A percentile compares a stretch with the other conserved stretches of the same genome.
Evolutionary conservation across 345 rosid species (phyloP).

Genomic region (Linum usitatissimum): DNA sequence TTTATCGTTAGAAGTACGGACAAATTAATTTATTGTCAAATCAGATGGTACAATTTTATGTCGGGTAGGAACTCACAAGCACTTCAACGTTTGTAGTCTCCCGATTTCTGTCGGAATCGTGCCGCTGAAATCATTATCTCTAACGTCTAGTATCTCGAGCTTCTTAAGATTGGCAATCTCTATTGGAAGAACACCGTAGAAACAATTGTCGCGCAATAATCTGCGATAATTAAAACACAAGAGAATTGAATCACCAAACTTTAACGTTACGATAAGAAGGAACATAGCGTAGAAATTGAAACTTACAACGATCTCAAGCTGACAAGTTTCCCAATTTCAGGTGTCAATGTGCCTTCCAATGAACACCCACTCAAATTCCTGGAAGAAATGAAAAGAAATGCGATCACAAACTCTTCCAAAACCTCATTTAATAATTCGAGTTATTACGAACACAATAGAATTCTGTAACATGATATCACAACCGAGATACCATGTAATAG

Average conservation of each 20-base stretch:
- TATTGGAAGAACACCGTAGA: conserved; percentile 55
- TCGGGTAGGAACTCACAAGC: conserved; percentile 44
- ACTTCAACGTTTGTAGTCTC: conserved; percentile 34
- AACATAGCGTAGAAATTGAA: conserved; percentile 3
- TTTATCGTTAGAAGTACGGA: too few relatives aligned
- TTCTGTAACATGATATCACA: too few relatives aligned
- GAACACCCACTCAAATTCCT: conserved; percentile 59
- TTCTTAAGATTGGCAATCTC: conserved; percentile 48
- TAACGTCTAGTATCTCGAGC: conserved; percentile 56
- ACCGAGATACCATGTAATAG: too few relatives aligned
- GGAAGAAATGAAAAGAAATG: conserved; percentile 11
- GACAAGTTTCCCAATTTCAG: conserved; percentile 60
- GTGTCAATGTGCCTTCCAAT: conserved; percentile 60
- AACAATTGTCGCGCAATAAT: conserved; percentile 37
- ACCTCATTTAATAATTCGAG: background rate
- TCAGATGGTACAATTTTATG: background rate
- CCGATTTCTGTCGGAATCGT: conserved; percentile 49
- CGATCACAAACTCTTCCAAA: background rate
- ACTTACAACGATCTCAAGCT: conserved; percentile 67
- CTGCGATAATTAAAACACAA: conserved; percentile 16
- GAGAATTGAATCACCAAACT: background rate
- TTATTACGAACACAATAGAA: too few relatives aligned
- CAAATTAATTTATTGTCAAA: too few relatives aligned
- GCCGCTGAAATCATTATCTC: conserved; percentile 61
- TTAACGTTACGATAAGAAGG: background rate